These are phyloP conservation scores for Maudiozyma turicensis DNA, from an alignment of 805 yeast genomes.

Conservation along the genomic window DNA sequence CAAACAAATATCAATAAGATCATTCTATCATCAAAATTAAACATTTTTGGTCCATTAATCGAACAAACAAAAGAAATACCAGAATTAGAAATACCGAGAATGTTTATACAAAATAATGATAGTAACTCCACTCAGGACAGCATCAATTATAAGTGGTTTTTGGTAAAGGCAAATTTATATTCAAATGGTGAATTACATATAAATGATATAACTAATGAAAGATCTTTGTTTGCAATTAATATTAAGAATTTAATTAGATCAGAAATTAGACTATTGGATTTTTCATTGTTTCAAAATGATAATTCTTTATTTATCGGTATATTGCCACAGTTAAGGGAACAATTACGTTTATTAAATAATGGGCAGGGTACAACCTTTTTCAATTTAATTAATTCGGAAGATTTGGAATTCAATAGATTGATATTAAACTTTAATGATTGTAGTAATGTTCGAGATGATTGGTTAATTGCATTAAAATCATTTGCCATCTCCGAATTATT, in stretches of 20 bases:
- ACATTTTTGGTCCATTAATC: slow-evolving; percentile 49
- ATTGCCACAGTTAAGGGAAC: slow-evolving; percentile 42
- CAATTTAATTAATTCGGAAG: neutral
- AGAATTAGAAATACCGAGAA: neutral
- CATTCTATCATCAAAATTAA: slow-evolving; percentile 45
- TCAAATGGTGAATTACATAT: slow-evolving; percentile 55
- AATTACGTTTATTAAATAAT: slow-evolving; percentile 5
- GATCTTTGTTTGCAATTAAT: slow-evolving; percentile 48
- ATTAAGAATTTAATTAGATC: slow-evolving; percentile 41
- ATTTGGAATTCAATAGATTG: slow-evolving; percentile 7
- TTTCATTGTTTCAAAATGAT: slow-evolving; percentile 50
- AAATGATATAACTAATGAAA: slow-evolving; percentile 54
- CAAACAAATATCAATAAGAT: neutral
- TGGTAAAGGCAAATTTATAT: slow-evolving; percentile 58
- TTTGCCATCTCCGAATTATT: slow-evolving; percentile 46
- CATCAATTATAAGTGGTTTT: slow-evolving; percentile 53
- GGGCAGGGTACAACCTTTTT: neutral
- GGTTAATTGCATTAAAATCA: slow-evolving; percentile 61
- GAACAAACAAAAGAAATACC: slow-evolving; percentile 8
- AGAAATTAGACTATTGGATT: slow-evolving; percentile 57
- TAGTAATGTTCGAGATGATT: slow-evolving; percentile 63
- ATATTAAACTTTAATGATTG: slow-evolving; percentile 52
- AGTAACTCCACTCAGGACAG: slow-evolving; percentile 5
- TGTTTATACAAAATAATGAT: neutral
- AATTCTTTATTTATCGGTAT: slow-evolving; percentile 51